phyloP scores from a whole-genome alignment of 257 asterid genomes.

The Solanum clarkiae region DNA sequence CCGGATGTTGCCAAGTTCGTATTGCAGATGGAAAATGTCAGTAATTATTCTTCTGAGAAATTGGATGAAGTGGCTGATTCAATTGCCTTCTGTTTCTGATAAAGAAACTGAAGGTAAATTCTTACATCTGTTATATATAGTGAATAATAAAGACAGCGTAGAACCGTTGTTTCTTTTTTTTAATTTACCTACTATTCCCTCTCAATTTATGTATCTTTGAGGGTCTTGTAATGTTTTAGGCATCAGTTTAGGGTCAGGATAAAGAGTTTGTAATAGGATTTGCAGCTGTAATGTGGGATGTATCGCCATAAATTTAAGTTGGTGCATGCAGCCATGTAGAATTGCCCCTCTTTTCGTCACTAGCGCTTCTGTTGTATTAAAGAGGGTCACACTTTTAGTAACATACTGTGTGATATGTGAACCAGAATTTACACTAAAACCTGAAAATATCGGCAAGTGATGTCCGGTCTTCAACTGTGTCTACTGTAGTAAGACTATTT shows the following conservation, averaged over 20 bases:
- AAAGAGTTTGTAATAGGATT: background rate
- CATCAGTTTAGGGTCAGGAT: background rate
- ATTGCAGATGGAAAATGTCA: background rate
- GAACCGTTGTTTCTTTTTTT: background rate
- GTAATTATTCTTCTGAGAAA: background rate
- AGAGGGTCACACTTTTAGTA: background rate
- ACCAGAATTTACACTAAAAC: background rate
- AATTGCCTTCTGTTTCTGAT: background rate
- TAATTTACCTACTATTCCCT: background rate
- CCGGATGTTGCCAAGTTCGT: background rate
- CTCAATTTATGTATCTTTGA: background rate
- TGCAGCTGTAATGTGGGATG: background rate
- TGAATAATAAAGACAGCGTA: constrained; percentile 1
- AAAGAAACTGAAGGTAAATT: constrained; percentile 8
- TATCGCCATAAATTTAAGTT: background rate
- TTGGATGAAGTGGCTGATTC: background rate
- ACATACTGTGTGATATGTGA: background rate
- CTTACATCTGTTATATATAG: background rate
- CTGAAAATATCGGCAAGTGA: background rate
- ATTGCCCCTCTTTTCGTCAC: background rate
- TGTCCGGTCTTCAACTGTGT: background rate
- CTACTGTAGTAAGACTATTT: background rate
- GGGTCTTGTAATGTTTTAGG: background rate
- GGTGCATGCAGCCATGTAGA: background rate
- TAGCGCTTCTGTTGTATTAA: background rate